Evolutionary conservation across 257 asterid species (phyloP), one percentile per base, ranked within the genome.

Genomic region (Solanum rostratum): DNA sequence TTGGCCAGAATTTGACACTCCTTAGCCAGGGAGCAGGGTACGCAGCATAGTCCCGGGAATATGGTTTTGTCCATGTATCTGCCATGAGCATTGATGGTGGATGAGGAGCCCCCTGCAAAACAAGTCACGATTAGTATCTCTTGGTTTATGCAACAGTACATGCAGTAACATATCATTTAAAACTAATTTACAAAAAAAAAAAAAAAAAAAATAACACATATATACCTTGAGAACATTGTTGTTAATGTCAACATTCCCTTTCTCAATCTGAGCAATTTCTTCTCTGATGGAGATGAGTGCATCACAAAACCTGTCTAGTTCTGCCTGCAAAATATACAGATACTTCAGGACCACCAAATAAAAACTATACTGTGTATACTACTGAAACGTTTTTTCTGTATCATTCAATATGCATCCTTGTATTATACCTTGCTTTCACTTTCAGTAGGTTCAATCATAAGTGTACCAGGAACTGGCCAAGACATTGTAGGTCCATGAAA

Each of bases 381-480:
- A 86, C 49, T 11, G 60, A 37, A 71, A 41, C 68, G 52, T 79
- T 33, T 55, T 43, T 52, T 62, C 12, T 55, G 50, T 53, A 30
- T 55, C 27, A 12, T 22, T 53, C 53, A 50, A 15, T 39, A n/a
- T 22, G 73, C 83, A 60, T 60, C 52, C 62, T 83, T 33, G 41
- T 62, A 29, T 71, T 84, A 68, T 89, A 96, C 99, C 99, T 94
- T 96, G 99, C 99, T 96, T 90, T 96, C 99, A 88, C 99, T 96
- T 89, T 96, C 98, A 30, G 98, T 96, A 16, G 99, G 99, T 84
- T 96, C 99, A 85, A 96, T 91, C 99, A 96, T 96, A 86, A 96
- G 99, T 10, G 99, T 96, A 81, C 99, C 99, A 2, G 99, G 98
- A 66, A 96, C 99, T 1, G 99, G 99, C 97, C 98, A 96, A 18